Evolutionary conservation across 179 eudicot genomes (phyloP).

Genomic region (Spinacia oleracea): DNA sequence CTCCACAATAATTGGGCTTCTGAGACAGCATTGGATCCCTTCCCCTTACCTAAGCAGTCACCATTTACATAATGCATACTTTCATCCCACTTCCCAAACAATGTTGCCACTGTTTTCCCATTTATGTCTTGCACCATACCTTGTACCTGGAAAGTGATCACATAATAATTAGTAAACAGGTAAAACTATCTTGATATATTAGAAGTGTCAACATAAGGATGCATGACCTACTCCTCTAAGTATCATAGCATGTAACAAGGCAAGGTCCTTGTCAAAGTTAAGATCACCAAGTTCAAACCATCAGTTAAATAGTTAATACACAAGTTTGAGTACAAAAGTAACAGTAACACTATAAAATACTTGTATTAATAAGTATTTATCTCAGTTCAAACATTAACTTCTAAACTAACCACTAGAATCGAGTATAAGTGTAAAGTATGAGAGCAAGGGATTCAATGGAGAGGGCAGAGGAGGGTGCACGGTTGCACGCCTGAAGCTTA

Average conservation of each 20-base stretch:
- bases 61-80: slow-evolving; percentile 83
- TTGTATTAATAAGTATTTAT: not conserved
- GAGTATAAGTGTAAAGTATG: not conserved
- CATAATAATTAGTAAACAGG: slow-evolving; percentile 4
- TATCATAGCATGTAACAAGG: not conserved
- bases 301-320: not conserved
- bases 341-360: not conserved
- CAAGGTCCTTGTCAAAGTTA: not conserved
- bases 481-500: not conserved
- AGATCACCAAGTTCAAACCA: not conserved
- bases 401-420: not conserved
- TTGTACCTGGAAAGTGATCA: slow-evolving; percentile 64
- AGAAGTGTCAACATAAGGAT: not conserved
- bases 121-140: slow-evolving; percentile 80
- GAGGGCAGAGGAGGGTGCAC: not conserved
- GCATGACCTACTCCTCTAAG: slow-evolving; percentile 10
- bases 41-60: slow-evolving; percentile 67
- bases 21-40: slow-evolving; percentile 52
- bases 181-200: not conserved
- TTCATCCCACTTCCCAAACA: slow-evolving; percentile 98
- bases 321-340: not conserved
- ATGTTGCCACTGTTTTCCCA: slow-evolving; percentile 79
- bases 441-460: not conserved
- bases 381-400: not conserved
- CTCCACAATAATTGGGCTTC: slow-evolving; percentile 84